Percentiles rank a stretch among this genome's conserved stretches.
These are phyloP conservation scores for Curvularia sp. DNA, from an alignment of 2,329 filamentous ascomycete genomes.

Conservation along the genomic window DNA sequence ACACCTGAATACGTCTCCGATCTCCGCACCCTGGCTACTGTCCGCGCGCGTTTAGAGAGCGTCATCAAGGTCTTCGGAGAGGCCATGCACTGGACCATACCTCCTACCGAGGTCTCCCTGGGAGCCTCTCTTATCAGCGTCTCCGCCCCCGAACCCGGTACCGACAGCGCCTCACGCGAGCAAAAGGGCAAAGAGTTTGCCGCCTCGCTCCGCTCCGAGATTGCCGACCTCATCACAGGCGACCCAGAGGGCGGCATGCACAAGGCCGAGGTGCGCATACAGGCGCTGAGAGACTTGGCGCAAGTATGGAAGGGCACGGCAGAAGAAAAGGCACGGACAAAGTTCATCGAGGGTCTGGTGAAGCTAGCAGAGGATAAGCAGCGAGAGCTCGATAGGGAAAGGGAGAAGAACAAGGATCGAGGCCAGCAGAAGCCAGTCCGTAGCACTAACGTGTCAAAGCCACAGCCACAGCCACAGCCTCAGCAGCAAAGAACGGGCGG, in stretches of 20 bases:
- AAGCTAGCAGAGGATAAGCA: slow-evolving; percentile 81
- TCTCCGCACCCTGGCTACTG: slow-evolving; percentile 80
- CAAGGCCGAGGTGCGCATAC: slow-evolving; percentile 75
- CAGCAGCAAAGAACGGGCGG: slow-evolving; percentile 43
- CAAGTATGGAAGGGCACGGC: slow-evolving; percentile 94
- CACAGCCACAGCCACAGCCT: slow-evolving; percentile 24
- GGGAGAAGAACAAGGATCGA: slow-evolving; percentile 28
- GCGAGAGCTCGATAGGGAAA: slow-evolving; percentile 54
- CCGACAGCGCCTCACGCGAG: slow-evolving; percentile 73
- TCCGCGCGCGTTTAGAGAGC: slow-evolving; percentile 82
- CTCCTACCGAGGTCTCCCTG: slow-evolving; percentile 84
- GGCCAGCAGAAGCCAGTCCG: slow-evolving; percentile 30
- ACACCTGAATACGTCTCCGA: slow-evolving; percentile 69
- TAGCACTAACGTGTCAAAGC: slow-evolving; percentile 35
- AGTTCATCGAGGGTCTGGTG: slow-evolving; percentile 81
- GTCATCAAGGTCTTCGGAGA: slow-evolving; percentile 93
- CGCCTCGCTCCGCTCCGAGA: slow-evolving; percentile 72
- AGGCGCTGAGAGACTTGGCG: slow-evolving; percentile 77
- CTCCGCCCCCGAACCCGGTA: slow-evolving; percentile 79
- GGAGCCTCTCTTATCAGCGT: slow-evolving; percentile 88
- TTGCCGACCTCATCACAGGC: slow-evolving; percentile 69
- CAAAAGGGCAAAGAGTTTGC: slow-evolving; percentile 87
- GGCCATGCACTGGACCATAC: slow-evolving; percentile 93
- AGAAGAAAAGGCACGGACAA: slow-evolving; percentile 84
- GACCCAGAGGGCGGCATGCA: slow-evolving; percentile 68